These are phyloP conservation scores for Trichoderma lentiforme DNA, from an alignment of 2,329 filamentous ascomycete species.

Conservation along the genomic window DNA sequence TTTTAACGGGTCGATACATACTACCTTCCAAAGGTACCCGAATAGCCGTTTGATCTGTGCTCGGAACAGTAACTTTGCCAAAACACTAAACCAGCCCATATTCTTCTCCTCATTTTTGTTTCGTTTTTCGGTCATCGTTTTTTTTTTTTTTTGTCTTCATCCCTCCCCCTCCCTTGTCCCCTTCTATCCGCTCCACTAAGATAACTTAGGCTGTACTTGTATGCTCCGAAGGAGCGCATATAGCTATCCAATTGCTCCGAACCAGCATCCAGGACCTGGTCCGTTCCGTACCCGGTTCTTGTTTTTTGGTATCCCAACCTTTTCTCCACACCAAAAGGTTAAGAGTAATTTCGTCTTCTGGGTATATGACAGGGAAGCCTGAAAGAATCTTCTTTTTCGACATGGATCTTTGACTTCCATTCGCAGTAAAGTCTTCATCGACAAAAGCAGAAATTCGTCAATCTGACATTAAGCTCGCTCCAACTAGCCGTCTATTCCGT, in stretches of 20 bases:
- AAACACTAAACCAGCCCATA: background rate
- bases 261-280: background rate
- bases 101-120: background rate
- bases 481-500: background rate
- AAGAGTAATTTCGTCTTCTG: conserved; percentile 1
- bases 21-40: background rate
- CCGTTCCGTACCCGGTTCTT: background rate
- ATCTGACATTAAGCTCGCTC: background rate
- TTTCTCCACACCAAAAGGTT: background rate
- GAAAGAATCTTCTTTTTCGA: background rate
- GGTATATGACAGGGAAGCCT: background rate
- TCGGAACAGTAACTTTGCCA: background rate
- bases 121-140: background rate
- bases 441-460: background rate
- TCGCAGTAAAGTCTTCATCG: background rate
- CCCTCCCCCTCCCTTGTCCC: background rate
- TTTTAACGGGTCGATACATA: background rate
- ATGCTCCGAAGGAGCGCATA: background rate
- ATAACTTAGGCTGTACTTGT: background rate
- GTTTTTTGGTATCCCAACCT: background rate
- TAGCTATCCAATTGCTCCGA: background rate
- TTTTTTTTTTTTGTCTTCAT: background rate
- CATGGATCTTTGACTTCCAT: background rate
- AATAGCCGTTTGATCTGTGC: background rate
- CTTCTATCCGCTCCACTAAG: background rate